These are phyloP conservation scores for Daedalea quercina DNA, from an alignment of 768 basidiomycete genomes.

Conservation along the genomic window DNA sequence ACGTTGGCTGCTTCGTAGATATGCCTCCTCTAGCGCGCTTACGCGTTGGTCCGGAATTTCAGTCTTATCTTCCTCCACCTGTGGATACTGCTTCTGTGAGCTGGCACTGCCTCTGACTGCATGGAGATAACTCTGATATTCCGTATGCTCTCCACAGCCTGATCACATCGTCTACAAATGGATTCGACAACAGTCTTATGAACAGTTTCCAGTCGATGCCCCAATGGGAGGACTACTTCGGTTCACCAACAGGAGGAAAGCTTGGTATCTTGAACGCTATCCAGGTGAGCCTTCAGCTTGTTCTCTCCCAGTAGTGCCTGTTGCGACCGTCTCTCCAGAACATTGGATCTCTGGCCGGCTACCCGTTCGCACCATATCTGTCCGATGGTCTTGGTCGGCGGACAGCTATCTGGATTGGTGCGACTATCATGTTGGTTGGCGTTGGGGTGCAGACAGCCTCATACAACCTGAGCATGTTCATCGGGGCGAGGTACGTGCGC, in stretches of 20 bases:
- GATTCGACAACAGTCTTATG: slow-evolving; percentile 36
- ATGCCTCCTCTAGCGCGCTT: neutral
- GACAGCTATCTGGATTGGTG: slow-evolving; percentile 30
- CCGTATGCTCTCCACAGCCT: slow-evolving; percentile 14
- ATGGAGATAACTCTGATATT: neutral
- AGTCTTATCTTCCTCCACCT: slow-evolving; percentile 18
- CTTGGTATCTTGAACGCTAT: slow-evolving; percentile 32
- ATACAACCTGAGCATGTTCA: slow-evolving; percentile 36
- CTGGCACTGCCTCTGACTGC: neutral
- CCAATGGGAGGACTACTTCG: slow-evolving; percentile 31
- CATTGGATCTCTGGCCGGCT: slow-evolving; percentile 32
- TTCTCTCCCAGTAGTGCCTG: too few relatives aligned
- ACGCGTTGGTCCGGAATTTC: neutral
- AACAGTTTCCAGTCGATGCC: slow-evolving; percentile 31
- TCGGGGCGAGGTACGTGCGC: slow-evolving; percentile 30
- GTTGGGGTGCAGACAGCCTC: slow-evolving; percentile 32
- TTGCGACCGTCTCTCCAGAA: slow-evolving; percentile 20
- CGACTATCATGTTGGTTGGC: slow-evolving; percentile 32
- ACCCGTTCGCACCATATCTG: slow-evolving; percentile 34
- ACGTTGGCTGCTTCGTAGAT: neutral
- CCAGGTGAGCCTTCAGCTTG: slow-evolving; percentile 20
- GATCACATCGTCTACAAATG: slow-evolving; percentile 31
- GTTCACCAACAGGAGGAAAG: slow-evolving; percentile 23
- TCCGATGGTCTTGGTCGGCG: slow-evolving; percentile 34
- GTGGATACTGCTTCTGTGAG: slow-evolving; percentile 24